Base-by-base conservation (phyloP, 1,284 basidiomycete species). In the Wolfiporia cocos region DNA sequence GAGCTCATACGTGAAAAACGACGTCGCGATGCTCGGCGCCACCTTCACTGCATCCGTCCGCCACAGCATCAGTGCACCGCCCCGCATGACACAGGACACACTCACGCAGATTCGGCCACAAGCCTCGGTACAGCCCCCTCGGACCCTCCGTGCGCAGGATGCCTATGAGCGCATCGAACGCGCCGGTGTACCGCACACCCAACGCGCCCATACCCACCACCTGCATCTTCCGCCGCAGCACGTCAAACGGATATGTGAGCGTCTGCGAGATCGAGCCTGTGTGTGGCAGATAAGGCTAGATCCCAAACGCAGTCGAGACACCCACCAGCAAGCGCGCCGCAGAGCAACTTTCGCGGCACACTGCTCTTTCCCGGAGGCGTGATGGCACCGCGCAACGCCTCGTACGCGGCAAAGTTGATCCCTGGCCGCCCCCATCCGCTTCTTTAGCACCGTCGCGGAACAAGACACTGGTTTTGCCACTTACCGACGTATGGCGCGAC, bases 211-310 rank as follows among this genome's bases (percentile, higher is more conserved):
- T 86, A 1, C 94, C 95, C 1, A 84, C 81, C 43, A 95, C 90
- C 63, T 99, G 95, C 86, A 99, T 93, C 67, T 96, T 92, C 38
- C 95, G 73, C 32, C 95, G 74, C 41, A 98, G 65, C 1, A 98
- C 92, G 61, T 99, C 95, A 56, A 97, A 88, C 0, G 95, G 95
- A 60, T 96, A 97, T 5, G 95, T 98, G 54, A 97, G 66, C 26
- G 92, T 92, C 62, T 98, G 91, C 22, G 89, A 92, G 53, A 96
- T 86, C 17, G 83, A 78, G 19, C 87, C 86, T 80, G 58, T 17
- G 17, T 17, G 32, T 23, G 30, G 35, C 31, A n/a, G 19, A 39
- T 23, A 29, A 34, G 6, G 23, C 14, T 21, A 14, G 15, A 14
- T 23, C 18, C 10, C 17, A 24, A 22, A 15, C 7, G 11, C 9